A percentile compares a stretch with the other conserved stretches of the same genome.
Conservation (phyloP, 805 yeast genomes). For the Metschnikowia borealis region DNA sequence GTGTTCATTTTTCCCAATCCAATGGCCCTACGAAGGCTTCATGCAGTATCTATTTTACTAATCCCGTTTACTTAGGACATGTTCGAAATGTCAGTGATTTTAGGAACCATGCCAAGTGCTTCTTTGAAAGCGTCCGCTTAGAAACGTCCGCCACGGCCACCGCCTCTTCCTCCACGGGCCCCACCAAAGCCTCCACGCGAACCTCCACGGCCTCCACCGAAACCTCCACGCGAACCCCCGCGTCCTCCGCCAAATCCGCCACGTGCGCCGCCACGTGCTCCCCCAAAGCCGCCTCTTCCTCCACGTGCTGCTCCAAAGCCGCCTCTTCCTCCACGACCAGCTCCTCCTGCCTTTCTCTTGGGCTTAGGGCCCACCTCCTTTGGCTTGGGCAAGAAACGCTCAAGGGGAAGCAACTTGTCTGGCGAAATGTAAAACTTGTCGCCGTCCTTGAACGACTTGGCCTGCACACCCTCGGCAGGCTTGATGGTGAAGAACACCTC, state of each 20-base stretch:
- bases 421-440: slow-evolving; percentile 95
- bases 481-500: slow-evolving; percentile 97
- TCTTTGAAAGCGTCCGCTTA: background rate
- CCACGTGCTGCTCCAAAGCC: slow-evolving; percentile 25
- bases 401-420: slow-evolving; percentile 91
- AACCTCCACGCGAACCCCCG: slow-evolving; percentile 40
- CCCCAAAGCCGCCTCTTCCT: slow-evolving; percentile 25
- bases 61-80: no score
- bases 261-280: slow-evolving; percentile 2
- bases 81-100: no score
- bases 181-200: slow-evolving; percentile 35
- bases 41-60: no score
- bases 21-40: background rate
- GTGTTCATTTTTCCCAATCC: no score
- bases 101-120: background rate
- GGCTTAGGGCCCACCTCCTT: slow-evolving; percentile 81
- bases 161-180: background rate
- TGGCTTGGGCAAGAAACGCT: slow-evolving; percentile 96
- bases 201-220: slow-evolving; percentile 26
- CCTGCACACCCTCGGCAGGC: slow-evolving; percentile 94
- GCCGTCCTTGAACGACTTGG: slow-evolving; percentile 88
- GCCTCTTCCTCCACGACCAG: slow-evolving; percentile 46
- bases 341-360: slow-evolving; percentile 55
- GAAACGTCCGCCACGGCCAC: slow-evolving; percentile 15
- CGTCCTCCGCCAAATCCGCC: slow-evolving; percentile 26